Conservation (phyloP, 2,329 filamentous ascomycete species). For the Tricladium varicosporioides region DNA sequence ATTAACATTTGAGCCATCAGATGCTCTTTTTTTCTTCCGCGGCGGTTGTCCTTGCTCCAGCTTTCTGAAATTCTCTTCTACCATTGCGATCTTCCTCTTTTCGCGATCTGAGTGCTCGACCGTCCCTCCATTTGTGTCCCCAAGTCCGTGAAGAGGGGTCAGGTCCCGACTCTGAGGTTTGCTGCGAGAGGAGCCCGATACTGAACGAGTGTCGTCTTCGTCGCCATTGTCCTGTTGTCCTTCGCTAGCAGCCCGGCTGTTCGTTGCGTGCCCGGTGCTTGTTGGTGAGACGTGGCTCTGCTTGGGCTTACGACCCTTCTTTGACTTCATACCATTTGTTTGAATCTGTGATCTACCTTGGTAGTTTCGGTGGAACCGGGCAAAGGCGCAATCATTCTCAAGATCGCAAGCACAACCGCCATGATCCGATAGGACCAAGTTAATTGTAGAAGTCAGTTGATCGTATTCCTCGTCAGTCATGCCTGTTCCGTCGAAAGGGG, state of each 20-base stretch:
- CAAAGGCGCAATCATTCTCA: constrained; percentile 61
- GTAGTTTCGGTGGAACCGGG: constrained; percentile 60
- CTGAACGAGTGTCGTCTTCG: constrained; percentile 52
- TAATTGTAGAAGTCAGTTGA: constrained; percentile 62
- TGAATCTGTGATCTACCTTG: constrained; percentile 48
- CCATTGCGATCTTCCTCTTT: constrained; percentile 65
- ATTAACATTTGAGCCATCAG: constrained; percentile 46
- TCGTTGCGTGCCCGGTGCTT: constrained; percentile 59
- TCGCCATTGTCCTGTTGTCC: constrained; percentile 53
- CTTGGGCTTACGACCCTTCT: constrained; percentile 47
- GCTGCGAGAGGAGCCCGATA: constrained; percentile 53
- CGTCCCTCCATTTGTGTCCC: constrained; percentile 51
- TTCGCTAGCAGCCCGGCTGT: constrained; percentile 64
- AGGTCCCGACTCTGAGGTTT: constrained; percentile 66
- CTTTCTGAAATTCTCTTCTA: constrained; percentile 62
- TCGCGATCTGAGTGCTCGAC: constrained; percentile 64
- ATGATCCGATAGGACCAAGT: constrained; percentile 71
- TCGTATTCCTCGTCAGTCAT: constrained; percentile 57
- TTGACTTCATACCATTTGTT: constrained; percentile 35
- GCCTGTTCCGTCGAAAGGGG: constrained; percentile 27
- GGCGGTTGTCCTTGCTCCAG: constrained; percentile 57
- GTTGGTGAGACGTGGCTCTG: constrained; percentile 56
- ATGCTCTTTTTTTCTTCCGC: constrained; percentile 61
- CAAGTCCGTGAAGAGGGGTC: constrained; percentile 52
- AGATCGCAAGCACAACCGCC: constrained; percentile 75